Percentiles rank a stretch among this genome's conserved stretches.
These are phyloP conservation scores for Petrea volubilis DNA, from an alignment of 257 asterid species.

Conservation along the genomic window DNA sequence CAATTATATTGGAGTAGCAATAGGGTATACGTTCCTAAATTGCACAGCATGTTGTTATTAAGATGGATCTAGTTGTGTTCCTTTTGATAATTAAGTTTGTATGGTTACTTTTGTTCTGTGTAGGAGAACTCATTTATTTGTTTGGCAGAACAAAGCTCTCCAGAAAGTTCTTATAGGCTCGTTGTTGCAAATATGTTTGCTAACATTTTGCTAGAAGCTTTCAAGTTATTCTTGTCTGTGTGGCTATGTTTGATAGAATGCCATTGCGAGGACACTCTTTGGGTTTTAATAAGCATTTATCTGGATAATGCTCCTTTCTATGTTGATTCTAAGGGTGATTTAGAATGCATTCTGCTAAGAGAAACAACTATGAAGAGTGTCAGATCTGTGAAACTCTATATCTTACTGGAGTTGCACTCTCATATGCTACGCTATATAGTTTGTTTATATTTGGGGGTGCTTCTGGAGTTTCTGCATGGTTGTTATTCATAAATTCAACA, in stretches of 20 bases:
- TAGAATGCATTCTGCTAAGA: background rate
- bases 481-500: background rate
- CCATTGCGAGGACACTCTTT: background rate
- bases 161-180: too few species aligned
- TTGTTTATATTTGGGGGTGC: background rate
- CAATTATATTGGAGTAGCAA: background rate
- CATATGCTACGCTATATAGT: background rate
- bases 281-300: background rate
- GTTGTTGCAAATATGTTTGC: too few species aligned
- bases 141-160: too few species aligned
- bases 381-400: background rate
- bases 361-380: background rate
- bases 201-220: background rate
- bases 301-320: background rate
- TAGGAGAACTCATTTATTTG: too few species aligned
- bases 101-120: too few species aligned
- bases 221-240: background rate
- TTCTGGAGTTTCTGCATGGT: conserved; percentile 6
- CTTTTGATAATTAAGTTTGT: too few species aligned
- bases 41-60: background rate
- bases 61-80: background rate
- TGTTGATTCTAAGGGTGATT: background rate
- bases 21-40: background rate
- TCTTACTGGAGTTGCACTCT: background rate
- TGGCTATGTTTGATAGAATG: too few species aligned